A percentile compares a stretch with the other conserved stretches of the same genome.
These are phyloP conservation scores for Pestalotiopsis sp. DNA, from an alignment of 2,329 filamentous ascomycete genomes.

Conservation along the genomic window DNA sequence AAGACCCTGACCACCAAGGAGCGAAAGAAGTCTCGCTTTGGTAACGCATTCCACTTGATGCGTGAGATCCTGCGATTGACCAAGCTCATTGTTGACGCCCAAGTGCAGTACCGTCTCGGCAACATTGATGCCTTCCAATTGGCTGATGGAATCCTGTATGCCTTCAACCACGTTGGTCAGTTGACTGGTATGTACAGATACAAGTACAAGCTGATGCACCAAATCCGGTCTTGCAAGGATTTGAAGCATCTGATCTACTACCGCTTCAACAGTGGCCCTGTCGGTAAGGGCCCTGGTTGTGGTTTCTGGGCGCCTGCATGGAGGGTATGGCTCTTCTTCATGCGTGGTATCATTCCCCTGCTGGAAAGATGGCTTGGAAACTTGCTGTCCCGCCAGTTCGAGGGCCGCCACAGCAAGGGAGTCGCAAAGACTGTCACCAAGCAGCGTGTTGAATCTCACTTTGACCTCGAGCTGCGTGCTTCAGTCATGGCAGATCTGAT, in stretches of 20 bases:
- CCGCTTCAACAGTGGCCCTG: conserved; percentile 94
- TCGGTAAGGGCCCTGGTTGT: conserved; percentile 96
- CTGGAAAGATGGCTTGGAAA: conserved; percentile 98
- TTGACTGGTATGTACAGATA: conserved; percentile 99
- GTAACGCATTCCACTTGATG: conserved; percentile 99
- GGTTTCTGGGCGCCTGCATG: conserved; percentile 99
- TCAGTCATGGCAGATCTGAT: conserved; percentile 99
- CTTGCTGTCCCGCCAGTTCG: conserved; percentile 93
- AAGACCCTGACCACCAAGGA: conserved; percentile 99
- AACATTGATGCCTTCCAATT: conserved; percentile 99
- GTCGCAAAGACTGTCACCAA: conserved; percentile 99
- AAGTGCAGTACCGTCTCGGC: conserved; percentile 95
- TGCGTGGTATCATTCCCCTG: conserved; percentile 96
- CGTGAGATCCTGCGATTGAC: conserved; percentile 94
- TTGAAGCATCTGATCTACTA: conserved; percentile 99
- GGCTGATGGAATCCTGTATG: conserved; percentile 97
- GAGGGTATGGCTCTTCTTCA: conserved; percentile 99
- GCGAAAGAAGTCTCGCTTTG: conserved; percentile 98
- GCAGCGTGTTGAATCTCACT: conserved; percentile 97
- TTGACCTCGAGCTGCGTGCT: conserved; percentile 93
- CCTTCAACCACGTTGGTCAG: conserved; percentile 98
- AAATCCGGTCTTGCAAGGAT: conserved; percentile 98
- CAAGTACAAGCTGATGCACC: conserved; percentile 99
- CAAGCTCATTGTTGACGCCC: conserved; percentile 96
- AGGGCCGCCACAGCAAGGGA: conserved; percentile 97